A percentile compares a stretch with the other conserved stretches of the same genome.
These are phyloP conservation scores for Aleurites moluccanus DNA, from an alignment of 441 rosid species.

Conservation along the genomic window DNA sequence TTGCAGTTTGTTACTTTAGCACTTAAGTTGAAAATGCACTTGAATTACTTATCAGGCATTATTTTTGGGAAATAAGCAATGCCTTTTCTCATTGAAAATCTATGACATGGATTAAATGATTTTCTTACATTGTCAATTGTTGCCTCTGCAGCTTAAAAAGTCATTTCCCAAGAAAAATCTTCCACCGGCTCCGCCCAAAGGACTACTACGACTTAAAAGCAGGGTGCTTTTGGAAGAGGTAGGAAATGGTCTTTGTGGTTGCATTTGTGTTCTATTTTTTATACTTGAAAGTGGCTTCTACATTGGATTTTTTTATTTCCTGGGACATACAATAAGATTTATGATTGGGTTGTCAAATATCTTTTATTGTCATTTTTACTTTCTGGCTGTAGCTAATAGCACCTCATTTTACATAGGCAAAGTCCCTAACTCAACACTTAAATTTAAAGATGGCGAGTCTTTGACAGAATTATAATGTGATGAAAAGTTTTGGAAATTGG, in stretches of 20 bases:
- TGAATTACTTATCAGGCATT: not conserved
- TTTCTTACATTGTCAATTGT: not conserved
- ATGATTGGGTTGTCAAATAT: not conserved
- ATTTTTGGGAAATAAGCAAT: conserved; percentile 4
- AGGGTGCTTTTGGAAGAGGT: conserved; percentile 92
- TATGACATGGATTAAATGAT: not conserved
- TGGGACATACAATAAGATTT: not conserved
- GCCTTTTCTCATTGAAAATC: not conserved
- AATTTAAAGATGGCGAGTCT: not conserved
- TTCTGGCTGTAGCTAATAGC: not conserved
- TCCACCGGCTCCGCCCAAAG: conserved; percentile 94
- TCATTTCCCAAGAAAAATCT: conserved; percentile 68
- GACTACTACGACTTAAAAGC: conserved; percentile 78
- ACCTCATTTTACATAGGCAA: conserved; percentile 1
- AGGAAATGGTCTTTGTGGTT: conserved; percentile 20
- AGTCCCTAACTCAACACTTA: not conserved
- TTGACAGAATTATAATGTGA: not conserved
- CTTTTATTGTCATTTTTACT: not conserved
- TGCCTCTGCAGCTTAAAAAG: conserved; percentile 66
- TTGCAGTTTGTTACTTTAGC: conserved; percentile 6
- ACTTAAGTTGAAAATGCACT: conserved; percentile 10
- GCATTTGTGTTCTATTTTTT: not conserved
- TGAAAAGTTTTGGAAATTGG: not conserved
- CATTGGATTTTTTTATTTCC: not conserved
- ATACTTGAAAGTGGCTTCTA: not conserved